phyloP scores from a whole-genome alignment of 306 rosid genomes.

The Begonia peltatifolia region DNA sequence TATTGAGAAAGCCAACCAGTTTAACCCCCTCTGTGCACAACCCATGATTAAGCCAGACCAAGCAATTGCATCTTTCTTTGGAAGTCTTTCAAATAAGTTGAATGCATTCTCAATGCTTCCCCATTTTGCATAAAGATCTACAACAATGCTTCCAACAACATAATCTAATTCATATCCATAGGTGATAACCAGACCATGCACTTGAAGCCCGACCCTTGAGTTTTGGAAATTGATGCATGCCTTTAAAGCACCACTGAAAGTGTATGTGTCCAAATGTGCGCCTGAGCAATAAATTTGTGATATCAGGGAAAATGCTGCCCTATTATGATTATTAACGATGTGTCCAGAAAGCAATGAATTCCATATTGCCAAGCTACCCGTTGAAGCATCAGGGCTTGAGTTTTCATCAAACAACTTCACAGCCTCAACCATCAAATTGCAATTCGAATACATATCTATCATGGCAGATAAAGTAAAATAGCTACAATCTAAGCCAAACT shows the following conservation, averaged over 20 bases:
- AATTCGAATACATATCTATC: conserved; percentile 73
- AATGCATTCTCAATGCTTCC: conserved; percentile 41
- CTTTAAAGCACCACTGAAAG: conserved; percentile 53
- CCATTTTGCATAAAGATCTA: conserved; percentile 40
- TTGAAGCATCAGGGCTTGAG: conserved; percentile 13
- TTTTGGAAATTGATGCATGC: conserved; percentile 38
- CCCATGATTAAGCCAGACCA: conserved; percentile 79
- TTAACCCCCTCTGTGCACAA: conserved; percentile 50
- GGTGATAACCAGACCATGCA: conserved; percentile 61
- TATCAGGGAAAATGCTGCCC: conserved; percentile 39
- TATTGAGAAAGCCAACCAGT: conserved; percentile 36
- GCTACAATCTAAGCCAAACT: conserved; percentile 50
- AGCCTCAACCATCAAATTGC: conserved; percentile 39
- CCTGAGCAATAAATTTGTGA: conserved; percentile 34
- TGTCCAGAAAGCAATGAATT: conserved; percentile 81
- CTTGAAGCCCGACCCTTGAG: conserved; percentile 46
- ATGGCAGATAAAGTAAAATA: conserved; percentile 51
- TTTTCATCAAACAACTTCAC: conserved; percentile 30
- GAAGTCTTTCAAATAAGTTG: conserved; percentile 46
- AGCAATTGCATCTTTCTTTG: conserved; percentile 50
- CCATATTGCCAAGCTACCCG: conserved; percentile 49
- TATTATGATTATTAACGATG: conserved; percentile 26
- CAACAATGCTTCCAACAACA: conserved; percentile 68
- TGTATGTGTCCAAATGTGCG: conserved; percentile 42
- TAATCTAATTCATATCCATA: conserved; percentile 47